Evolutionary conservation across 2,329 filamentous ascomycete genomes (phyloP).

Genomic region (Proliferodiscus dingleyae): DNA sequence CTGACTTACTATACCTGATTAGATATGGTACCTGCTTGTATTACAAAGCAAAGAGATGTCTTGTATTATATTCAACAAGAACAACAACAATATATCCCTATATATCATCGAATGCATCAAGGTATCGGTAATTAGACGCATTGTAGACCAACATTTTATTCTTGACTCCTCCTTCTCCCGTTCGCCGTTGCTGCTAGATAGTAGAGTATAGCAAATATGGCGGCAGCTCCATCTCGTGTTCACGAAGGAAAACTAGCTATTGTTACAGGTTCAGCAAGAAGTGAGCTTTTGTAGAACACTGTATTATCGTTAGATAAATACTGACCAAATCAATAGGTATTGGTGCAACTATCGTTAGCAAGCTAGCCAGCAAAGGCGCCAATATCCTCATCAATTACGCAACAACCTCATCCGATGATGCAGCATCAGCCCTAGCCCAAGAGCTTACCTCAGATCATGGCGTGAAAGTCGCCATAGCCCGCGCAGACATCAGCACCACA

Average conservation of each 20-base stretch:
- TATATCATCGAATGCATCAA: too few relatives aligned
- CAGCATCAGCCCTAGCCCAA: slow-evolving; percentile 47
- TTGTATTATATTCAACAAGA: too few relatives aligned
- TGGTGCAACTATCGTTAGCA: slow-evolving; percentile 55
- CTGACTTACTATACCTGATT: too few relatives aligned
- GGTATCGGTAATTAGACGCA: too few relatives aligned
- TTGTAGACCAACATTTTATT: too few relatives aligned
- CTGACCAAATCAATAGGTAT: slow-evolving; percentile 53
- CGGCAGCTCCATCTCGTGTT: background rate
- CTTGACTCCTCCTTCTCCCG: background rate
- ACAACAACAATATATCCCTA: too few relatives aligned
- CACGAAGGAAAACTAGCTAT: slow-evolving; percentile 69
- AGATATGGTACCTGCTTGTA: too few relatives aligned
- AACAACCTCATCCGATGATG: slow-evolving; percentile 49
- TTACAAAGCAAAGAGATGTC: too few relatives aligned
- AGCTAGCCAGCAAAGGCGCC: slow-evolving; percentile 61
- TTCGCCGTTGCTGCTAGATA: slow-evolving; percentile 10
- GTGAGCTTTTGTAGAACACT: slow-evolving; percentile 37
- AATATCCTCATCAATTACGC: slow-evolving; percentile 60
- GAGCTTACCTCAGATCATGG: slow-evolving; percentile 50
- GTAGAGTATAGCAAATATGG: background rate
- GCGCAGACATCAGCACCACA: slow-evolving; percentile 63
- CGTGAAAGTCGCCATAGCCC: slow-evolving; percentile 56
- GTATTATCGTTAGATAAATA: background rate
- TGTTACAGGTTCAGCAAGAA: slow-evolving; percentile 71